Percentiles rank a stretch among this genome's conserved stretches.
phyloP scores from a whole-genome alignment of 805 yeast species.

The Wickerhamiella shivajii region DNA sequence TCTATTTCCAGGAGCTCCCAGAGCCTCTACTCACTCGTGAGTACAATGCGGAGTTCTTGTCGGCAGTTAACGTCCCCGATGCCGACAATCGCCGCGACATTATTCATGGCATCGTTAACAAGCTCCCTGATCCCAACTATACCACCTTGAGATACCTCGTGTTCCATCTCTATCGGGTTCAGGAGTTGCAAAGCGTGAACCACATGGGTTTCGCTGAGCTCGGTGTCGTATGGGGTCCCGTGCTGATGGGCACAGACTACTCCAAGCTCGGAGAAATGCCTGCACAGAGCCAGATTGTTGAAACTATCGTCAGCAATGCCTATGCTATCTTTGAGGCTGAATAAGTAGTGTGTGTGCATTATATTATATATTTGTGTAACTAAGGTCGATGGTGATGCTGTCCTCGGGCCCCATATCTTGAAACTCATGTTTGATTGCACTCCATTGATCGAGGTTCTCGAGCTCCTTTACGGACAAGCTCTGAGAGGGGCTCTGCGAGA shows the following conservation, averaged over 20 bases:
- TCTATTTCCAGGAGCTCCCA: conserved; percentile 72
- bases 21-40: conserved; percentile 67
- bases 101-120: conserved; percentile 75
- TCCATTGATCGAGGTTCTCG: too few relatives aligned
- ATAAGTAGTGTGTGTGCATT: conserved; percentile 12
- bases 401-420: too few relatives aligned
- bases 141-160: conserved; percentile 75
- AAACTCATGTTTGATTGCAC: too few relatives aligned
- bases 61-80: conserved; percentile 55
- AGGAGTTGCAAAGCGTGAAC: conserved; percentile 44
- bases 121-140: conserved; percentile 87
- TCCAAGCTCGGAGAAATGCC: conserved; percentile 59
- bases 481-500: too few relatives aligned
- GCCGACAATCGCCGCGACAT: conserved; percentile 48
- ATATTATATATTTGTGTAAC: too few relatives aligned
- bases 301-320: conserved; percentile 71
- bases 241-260: conserved; percentile 53
- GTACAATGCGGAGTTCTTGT: conserved; percentile 46
- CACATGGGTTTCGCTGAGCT: conserved; percentile 72
- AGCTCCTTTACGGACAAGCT: too few relatives aligned
- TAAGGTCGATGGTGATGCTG: too few relatives aligned
- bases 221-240: conserved; percentile 93
- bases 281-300: conserved; percentile 62
- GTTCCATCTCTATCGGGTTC: conserved; percentile 70
- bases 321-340: conserved; percentile 66